phyloP scores from a whole-genome alignment of 2,329 filamentous ascomycete species.

The Talaromyces sp. region DNA sequence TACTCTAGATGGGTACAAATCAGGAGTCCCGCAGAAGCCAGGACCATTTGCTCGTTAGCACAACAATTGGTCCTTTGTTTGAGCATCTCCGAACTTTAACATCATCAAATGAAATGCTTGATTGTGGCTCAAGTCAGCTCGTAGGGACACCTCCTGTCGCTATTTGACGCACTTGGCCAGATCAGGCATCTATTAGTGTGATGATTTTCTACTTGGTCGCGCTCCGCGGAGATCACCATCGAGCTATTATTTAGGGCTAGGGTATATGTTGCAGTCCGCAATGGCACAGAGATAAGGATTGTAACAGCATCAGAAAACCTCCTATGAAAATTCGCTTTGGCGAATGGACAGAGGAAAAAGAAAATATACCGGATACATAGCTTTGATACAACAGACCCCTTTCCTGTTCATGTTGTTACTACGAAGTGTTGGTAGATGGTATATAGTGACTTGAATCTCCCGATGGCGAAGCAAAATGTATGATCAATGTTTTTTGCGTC shows the following conservation, averaged over 20 bases:
- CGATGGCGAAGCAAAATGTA: too few species aligned
- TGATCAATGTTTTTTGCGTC: neutral
- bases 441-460: neutral
- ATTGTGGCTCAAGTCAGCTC: neutral
- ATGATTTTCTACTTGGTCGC: neutral
- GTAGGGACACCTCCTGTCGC: neutral
- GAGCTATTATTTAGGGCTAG: conserved; percentile 2
- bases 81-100: too few species aligned
- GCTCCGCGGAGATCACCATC: conserved; percentile 10
- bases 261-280: neutral
- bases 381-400: neutral
- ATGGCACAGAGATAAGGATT: conserved; percentile 1
- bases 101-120: neutral
- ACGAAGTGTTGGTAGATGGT: neutral
- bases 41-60: neutral
- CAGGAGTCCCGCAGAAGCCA: neutral
- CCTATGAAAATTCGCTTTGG: neutral
- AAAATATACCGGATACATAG: neutral
- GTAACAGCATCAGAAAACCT: neutral
- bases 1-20: neutral
- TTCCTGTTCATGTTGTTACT: neutral
- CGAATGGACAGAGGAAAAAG: conserved; percentile 6
- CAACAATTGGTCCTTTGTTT: too few species aligned
- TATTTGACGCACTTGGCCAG: neutral
- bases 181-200: neutral